Conservation (phyloP, 805 yeast genomes). For the Yamadazyma endophytica region DNA sequence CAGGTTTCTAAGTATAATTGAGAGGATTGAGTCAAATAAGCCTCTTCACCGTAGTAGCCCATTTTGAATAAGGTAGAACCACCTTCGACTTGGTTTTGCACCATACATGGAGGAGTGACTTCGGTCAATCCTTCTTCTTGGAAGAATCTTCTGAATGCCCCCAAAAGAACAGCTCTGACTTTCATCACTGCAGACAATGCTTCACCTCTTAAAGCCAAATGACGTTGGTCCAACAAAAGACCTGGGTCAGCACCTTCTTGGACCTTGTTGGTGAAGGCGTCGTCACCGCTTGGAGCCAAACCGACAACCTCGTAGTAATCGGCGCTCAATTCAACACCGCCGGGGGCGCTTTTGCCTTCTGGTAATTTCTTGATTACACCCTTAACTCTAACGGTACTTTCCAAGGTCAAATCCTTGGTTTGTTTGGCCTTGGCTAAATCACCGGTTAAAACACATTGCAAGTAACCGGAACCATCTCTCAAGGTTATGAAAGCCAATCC, state of each 20-base stretch:
- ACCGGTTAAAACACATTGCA: constrained; percentile 86
- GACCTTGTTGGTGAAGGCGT: constrained; percentile 89
- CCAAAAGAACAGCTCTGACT: constrained; percentile 80
- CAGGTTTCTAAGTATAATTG: constrained; percentile 96
- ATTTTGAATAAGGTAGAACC: constrained; percentile 93
- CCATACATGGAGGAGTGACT: constrained; percentile 99
- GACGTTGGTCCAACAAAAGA: constrained; percentile 89
- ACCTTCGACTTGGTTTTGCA: constrained; percentile 99
- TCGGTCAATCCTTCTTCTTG: constrained; percentile 73
- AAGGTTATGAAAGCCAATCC: constrained; percentile 86
- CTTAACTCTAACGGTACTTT: constrained; percentile 73
- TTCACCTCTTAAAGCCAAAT: constrained; percentile 95
- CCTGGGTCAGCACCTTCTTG: constrained; percentile 95
- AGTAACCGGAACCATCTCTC: constrained; percentile 91
- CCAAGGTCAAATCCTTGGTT: constrained; percentile 82
- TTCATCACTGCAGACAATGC: constrained; percentile 88
- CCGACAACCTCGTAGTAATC: constrained; percentile 90
- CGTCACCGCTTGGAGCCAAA: constrained; percentile 94
- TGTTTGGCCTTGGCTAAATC: constrained; percentile 88
- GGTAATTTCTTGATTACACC: constrained; percentile 84
- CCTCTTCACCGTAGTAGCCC: constrained; percentile 96
- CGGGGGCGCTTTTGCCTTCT: constrained; percentile 96
- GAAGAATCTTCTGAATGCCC: constrained; percentile 71
- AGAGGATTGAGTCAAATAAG: constrained; percentile 93
- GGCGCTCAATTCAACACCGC: constrained; percentile 89